Conservation (phyloP, 306 rosid species). For the Cucurbita maxima region DNA sequence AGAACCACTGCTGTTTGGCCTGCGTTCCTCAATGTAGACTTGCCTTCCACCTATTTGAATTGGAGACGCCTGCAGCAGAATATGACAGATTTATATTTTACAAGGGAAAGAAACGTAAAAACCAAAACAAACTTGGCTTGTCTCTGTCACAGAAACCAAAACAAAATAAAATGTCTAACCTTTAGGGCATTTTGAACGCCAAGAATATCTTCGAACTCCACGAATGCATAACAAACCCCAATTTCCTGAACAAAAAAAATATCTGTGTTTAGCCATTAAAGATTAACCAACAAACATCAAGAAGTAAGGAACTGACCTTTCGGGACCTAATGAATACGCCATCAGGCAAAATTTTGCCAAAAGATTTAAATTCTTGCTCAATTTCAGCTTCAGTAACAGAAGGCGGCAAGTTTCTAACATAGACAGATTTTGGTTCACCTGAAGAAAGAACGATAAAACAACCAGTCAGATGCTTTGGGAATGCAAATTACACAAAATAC, state of each 20-base stretch:
- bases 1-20: constrained; percentile 57
- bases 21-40: constrained; percentile 79
- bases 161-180: constrained; percentile 25
- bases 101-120: not conserved
- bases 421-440: constrained; percentile 88
- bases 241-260: constrained; percentile 51
- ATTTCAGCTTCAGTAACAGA: constrained; percentile 65
- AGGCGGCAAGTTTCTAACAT: constrained; percentile 79
- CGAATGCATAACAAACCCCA: constrained; percentile 92
- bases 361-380: constrained; percentile 59
- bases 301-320: constrained; percentile 32
- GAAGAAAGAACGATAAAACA: constrained; percentile 2
- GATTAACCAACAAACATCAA: not conserved
- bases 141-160: not conserved
- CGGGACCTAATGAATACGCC: constrained; percentile 78
- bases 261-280: constrained; percentile 13
- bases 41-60: constrained; percentile 78
- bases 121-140: not conserved
- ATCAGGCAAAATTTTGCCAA: constrained; percentile 67
- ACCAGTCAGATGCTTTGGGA: not conserved
- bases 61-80: constrained; percentile 66
- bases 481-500: not conserved
- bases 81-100: not conserved
- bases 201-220: constrained; percentile 74
- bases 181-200: constrained; percentile 79